Base-by-base conservation (phyloP, 331 rosid species). In the Saraca asoca region DNA sequence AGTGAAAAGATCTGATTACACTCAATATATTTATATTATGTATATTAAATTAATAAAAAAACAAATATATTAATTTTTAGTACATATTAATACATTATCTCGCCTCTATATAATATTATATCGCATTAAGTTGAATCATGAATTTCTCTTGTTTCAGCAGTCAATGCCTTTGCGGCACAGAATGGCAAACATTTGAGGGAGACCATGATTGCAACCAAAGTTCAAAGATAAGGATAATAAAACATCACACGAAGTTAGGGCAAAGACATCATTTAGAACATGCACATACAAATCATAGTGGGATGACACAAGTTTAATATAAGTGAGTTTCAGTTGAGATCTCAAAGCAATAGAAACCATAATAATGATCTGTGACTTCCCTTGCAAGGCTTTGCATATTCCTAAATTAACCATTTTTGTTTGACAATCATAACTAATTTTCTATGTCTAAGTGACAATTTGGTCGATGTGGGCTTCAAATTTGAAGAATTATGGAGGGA, bases 401-500 rank as follows among this genome's bases (percentile, higher is more conserved):
- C 51, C 43, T 1, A 24, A 1, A 24, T 24, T 24, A 24, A 31
- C 66, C 72, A 43, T 63, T 19, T 15, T 65, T 62, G 52, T 67
- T 51, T 69, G 62, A 64, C 74, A 69, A 70, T 18, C 31, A 24
- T 24, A 24, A 24, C 31, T 80, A 87, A 78, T 62, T 62, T 50
- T 15, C 66, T 62, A 59, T 56, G 2, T 5, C 4, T 24, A 52
- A 81, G 67, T 54, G 57, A 59, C 73, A 86, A 77, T 1, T 46
- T 17, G 7, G 31, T 17, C 58, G 77, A 59, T 67, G 78, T 65
- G 69, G 85, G 70, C 83, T 38, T 55, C 44, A 42, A 24, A 43
- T 76, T 88, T 80, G 79, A 81, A 85, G 67, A 71, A 49, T 9
- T 16, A 18, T 69, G 78, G 78, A 73, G 91, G 81, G 84, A 85